Conservation (phyloP, 352 stramenopile species). For the Pelagophyceae sp. region DNA sequence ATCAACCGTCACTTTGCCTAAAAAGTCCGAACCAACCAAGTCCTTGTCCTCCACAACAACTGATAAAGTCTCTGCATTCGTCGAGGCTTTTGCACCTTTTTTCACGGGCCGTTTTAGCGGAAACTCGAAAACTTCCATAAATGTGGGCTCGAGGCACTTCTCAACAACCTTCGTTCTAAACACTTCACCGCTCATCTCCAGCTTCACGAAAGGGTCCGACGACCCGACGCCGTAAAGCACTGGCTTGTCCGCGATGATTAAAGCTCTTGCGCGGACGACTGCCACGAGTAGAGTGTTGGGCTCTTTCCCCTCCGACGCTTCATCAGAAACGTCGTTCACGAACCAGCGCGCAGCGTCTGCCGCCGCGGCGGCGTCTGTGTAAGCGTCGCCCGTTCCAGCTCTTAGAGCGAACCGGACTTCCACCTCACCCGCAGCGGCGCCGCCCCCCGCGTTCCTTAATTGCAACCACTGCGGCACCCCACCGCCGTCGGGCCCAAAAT, state of each 20-base stretch:
- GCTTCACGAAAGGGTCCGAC: constrained; percentile 4
- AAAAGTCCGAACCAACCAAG: not conserved
- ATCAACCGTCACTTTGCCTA: not conserved
- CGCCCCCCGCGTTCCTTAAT: not conserved
- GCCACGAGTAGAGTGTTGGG: constrained; percentile 4
- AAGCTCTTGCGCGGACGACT: not conserved
- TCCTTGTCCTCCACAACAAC: constrained; percentile 8
- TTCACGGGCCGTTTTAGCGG: not conserved
- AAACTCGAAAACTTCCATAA: constrained; percentile 1
- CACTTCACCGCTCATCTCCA: not conserved
- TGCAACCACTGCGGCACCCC: not conserved
- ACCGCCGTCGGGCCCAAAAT: not conserved
- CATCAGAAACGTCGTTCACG: not conserved
- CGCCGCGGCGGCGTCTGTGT: not conserved
- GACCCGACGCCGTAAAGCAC: not conserved
- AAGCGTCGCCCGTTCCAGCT: not conserved
- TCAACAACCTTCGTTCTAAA: not conserved
- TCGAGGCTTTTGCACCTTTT: not conserved
- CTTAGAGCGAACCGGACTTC: not conserved
- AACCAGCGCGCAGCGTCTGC: constrained; percentile 1
- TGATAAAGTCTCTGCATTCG: not conserved
- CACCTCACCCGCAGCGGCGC: not conserved
- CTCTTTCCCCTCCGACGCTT: not conserved
- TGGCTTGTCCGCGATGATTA: not conserved
- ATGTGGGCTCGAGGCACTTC: not conserved